Percentiles rank a stretch among this genome's conserved stretches.
Evolutionary conservation across 441 rosid genomes (phyloP).

Genomic region (Adansonia rubrostipa): DNA sequence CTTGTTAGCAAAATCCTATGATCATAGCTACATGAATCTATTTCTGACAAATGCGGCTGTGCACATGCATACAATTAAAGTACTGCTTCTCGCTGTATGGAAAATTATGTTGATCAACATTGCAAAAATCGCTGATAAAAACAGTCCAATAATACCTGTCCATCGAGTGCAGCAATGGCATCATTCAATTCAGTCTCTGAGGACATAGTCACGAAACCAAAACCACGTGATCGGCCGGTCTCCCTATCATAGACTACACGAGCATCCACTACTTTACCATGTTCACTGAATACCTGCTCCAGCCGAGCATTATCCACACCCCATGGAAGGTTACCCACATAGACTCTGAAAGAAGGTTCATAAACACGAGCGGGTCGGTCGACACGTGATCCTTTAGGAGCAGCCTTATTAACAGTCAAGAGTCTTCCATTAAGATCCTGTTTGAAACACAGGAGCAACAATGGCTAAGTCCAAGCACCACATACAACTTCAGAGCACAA

Average conservation of each 20-base stretch:
- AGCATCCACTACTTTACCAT: conserved; percentile 67
- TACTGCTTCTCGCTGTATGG: not conserved
- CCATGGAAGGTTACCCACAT: conserved; percentile 76
- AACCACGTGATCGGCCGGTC: conserved; percentile 73
- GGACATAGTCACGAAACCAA: conserved; percentile 75
- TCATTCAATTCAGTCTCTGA: conserved; percentile 67
- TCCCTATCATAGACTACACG: conserved; percentile 68
- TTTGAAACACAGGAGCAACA: conserved; percentile 15
- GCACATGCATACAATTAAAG: not conserved
- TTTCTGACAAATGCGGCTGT: not conserved
- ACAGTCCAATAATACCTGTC: conserved; percentile 50
- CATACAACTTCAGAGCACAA: conserved; percentile 1
- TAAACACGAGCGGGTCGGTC: conserved; percentile 50
- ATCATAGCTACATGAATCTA: not conserved
- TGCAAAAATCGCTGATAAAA: not conserved
- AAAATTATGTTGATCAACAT: not conserved
- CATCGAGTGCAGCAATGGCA: conserved; percentile 77
- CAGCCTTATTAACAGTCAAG: conserved; percentile 71
- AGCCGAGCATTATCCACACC: conserved; percentile 56
- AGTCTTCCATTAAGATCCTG: conserved; percentile 66
- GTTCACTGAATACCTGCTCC: conserved; percentile 71
- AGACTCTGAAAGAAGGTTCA: conserved; percentile 48
- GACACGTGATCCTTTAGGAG: conserved; percentile 62
- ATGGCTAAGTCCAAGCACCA: conserved; percentile 7
- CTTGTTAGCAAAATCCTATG: too few relatives aligned